Evolutionary conservation across 2,329 filamentous ascomycete species (phyloP).

Genomic region (Sporothrix brasiliensis): DNA sequence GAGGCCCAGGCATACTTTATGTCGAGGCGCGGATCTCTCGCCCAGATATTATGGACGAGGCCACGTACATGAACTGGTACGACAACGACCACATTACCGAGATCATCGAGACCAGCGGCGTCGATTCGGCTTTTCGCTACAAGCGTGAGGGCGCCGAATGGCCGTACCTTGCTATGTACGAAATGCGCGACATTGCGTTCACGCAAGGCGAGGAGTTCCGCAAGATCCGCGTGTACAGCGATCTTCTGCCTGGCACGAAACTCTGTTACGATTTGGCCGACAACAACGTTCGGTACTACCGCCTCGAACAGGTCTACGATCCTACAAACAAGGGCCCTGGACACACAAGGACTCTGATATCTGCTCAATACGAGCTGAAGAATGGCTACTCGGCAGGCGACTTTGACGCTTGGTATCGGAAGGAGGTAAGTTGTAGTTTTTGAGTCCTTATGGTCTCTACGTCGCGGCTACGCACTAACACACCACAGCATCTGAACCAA

Average conservation of each 20-base stretch:
- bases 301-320: conserved; percentile 37
- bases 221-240: conserved; percentile 43
- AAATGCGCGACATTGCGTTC: conserved; percentile 45
- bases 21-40: conserved; percentile 41
- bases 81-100: conserved; percentile 47
- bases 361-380: conserved; percentile 33
- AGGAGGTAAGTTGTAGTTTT: conserved; percentile 34
- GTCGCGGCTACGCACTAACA: neutral
- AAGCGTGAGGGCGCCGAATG: conserved; percentile 39
- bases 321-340: conserved; percentile 37
- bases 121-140: conserved; percentile 43
- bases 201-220: conserved; percentile 43
- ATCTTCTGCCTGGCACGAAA: conserved; percentile 36
- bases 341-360: conserved; percentile 36
- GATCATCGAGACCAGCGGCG: conserved; percentile 42
- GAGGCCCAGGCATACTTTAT: conserved; percentile 40
- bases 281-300: conserved; percentile 37
- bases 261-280: conserved; percentile 37
- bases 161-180: conserved; percentile 46
- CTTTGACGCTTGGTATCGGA: conserved; percentile 38
- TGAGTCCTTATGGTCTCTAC: neutral
- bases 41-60: conserved; percentile 40
- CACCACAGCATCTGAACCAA: conserved; percentile 32
- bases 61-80: conserved; percentile 45
- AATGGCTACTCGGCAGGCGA: conserved; percentile 34